Conservation (phyloP, 768 basidiomycete genomes). For the Daedaleopsis sinensis region DNA sequence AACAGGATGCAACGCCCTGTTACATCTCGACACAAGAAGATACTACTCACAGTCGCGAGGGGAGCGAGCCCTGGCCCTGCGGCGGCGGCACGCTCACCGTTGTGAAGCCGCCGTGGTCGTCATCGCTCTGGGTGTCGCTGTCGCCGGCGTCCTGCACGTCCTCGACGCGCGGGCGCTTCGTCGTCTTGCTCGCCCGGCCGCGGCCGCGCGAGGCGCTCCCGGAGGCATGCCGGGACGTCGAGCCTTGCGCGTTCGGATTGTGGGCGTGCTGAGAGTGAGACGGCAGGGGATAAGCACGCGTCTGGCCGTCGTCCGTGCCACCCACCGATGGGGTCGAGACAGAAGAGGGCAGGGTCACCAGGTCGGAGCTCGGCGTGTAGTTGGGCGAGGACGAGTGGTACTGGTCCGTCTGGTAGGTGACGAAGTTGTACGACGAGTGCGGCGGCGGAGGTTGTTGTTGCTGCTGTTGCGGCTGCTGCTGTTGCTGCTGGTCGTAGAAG, state of each 20-base stretch:
- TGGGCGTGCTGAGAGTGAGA: background rate
- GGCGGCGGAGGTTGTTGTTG: background rate
- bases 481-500: constrained; percentile 17
- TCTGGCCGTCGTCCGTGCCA: constrained; percentile 19
- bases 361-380: constrained; percentile 21
- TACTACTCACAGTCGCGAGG: constrained; percentile 23
- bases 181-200: background rate
- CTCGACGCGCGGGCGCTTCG: constrained; percentile 17
- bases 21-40: too few species aligned
- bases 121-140: constrained; percentile 22
- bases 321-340: constrained; percentile 20
- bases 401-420: constrained; percentile 20
- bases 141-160: constrained; percentile 13
- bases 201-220: constrained; percentile 6
- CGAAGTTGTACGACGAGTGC: constrained; percentile 20
- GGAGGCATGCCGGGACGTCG: constrained; percentile 4
- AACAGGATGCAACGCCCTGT: too few species aligned
- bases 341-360: constrained; percentile 18
- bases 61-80: constrained; percentile 20
- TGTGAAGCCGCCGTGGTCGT: constrained; percentile 18
- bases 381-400: constrained; percentile 14
- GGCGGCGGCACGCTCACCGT: constrained; percentile 21
- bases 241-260: background rate
- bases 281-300: constrained; percentile 14
- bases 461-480: background rate